phyloP scores from a whole-genome alignment of 1,139 yeast genomes.

The Scheffersomyces parashehatae region DNA sequence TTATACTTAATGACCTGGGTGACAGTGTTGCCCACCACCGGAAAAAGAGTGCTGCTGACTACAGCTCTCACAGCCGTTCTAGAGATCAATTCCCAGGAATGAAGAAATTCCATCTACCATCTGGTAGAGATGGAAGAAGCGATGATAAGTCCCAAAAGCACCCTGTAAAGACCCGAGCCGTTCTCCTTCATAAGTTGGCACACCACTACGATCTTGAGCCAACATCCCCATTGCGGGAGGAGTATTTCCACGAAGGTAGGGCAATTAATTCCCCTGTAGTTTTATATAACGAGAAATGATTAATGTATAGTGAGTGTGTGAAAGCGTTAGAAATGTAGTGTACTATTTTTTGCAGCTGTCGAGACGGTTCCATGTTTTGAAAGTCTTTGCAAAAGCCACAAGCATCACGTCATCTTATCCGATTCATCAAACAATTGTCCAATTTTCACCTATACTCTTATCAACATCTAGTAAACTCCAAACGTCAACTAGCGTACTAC shows the following conservation, averaged over 20 bases:
- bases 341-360: no score
- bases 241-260: neutral
- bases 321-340: no score
- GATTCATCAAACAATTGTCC: no score
- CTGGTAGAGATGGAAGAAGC: neutral
- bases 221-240: neutral
- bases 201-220: neutral
- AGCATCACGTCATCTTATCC: no score
- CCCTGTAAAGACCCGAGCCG: neutral
- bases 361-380: no score
- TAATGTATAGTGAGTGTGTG: no score
- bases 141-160: neutral
- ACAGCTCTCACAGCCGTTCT: slow-evolving; percentile 2
- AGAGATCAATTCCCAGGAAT: slow-evolving; percentile 6
- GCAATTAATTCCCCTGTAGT: neutral
- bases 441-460: no score
- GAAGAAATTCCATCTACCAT: slow-evolving; percentile 11
- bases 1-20: neutral
- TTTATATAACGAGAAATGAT: neutral
- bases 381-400: no score
- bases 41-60: neutral
- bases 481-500: no score
- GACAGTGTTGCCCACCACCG: neutral
- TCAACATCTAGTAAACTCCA: no score
- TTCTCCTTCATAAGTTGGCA: neutral